A percentile compares a stretch with the other conserved stretches of the same genome.
Conservation (phyloP, 495 filamentous ascomycete genomes). For the Mytilinidion resinicola region DNA sequence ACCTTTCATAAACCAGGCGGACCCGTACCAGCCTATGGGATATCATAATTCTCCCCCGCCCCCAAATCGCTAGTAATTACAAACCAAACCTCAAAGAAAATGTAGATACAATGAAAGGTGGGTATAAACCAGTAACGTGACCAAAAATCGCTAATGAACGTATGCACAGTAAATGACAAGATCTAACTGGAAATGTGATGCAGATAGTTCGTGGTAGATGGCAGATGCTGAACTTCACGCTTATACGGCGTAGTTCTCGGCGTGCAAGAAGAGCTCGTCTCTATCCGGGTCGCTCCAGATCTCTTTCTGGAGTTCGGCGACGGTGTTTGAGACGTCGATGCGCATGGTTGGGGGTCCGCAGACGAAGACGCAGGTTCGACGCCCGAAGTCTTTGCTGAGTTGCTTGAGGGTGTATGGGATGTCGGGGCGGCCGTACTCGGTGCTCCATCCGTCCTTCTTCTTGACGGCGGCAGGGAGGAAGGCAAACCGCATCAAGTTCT, state of each 20-base stretch:
- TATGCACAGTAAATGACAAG: neutral
- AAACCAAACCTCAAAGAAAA: too few relatives aligned
- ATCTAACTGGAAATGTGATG: too few relatives aligned
- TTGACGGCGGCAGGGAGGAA: conserved; percentile 59
- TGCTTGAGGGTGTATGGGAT: conserved; percentile 76
- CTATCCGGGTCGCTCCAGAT: conserved; percentile 70
- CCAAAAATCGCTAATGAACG: too few relatives aligned
- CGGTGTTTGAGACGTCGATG: conserved; percentile 73
- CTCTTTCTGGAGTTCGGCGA: conserved; percentile 72
- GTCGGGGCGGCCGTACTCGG: conserved; percentile 89
- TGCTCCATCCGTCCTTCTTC: conserved; percentile 74
- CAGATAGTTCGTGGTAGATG: too few relatives aligned
- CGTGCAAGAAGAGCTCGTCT: conserved; percentile 91
- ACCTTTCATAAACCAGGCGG: too few relatives aligned
- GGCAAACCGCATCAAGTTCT: conserved; percentile 79
- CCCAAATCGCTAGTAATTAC: too few relatives aligned
- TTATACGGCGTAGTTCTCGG: conserved; percentile 87
- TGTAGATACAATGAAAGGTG: too few relatives aligned
- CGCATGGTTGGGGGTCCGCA: conserved; percentile 86
- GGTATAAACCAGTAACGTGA: too few relatives aligned
- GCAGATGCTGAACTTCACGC: neutral
- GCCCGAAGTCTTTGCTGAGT: conserved; percentile 71
- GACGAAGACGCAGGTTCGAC: conserved; percentile 86
- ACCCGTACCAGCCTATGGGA: too few relatives aligned
- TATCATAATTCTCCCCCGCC: too few relatives aligned